A percentile compares a stretch with the other conserved stretches of the same genome.
These are phyloP conservation scores for Colletotrichum tofieldiae DNA, from an alignment of 2,329 filamentous ascomycete genomes.

Conservation along the genomic window DNA sequence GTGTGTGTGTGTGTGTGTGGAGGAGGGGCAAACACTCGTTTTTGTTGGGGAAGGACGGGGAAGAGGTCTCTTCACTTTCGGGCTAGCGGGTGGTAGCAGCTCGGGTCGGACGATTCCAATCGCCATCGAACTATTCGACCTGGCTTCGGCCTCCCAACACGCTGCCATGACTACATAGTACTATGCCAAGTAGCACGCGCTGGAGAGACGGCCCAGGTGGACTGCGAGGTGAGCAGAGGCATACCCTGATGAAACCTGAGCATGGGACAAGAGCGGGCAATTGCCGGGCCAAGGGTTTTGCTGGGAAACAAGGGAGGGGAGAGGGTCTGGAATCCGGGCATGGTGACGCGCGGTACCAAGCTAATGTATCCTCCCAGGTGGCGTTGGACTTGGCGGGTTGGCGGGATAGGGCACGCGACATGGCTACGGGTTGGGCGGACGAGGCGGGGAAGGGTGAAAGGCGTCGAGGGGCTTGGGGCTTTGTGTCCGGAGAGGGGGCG, in stretches of 20 bases:
- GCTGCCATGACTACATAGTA: neutral
- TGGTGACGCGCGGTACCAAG: slow-evolving; percentile 8
- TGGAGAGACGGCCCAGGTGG: neutral
- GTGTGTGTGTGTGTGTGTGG: slow-evolving; percentile 11
- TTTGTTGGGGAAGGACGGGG: slow-evolving; percentile 36
- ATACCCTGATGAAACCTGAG: slow-evolving; percentile 4
- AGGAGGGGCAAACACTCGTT: slow-evolving; percentile 4
- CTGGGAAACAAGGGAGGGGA: neutral
- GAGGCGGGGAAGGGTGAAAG: neutral
- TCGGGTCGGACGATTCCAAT: slow-evolving; percentile 20
- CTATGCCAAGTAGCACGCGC: neutral
- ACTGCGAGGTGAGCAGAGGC: neutral
- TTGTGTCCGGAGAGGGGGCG: neutral
- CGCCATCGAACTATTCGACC: neutral
- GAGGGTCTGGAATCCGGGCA: neutral
- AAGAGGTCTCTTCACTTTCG: neutral
- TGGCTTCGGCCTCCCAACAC: neutral
- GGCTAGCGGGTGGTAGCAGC: neutral
- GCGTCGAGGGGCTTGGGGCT: neutral
- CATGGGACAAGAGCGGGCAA: slow-evolving; percentile 6
- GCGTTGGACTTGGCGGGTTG: slow-evolving; percentile 1
- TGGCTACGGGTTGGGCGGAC: slow-evolving; percentile 16
- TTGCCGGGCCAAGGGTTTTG: slow-evolving; percentile 14
- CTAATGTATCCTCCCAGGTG: neutral
- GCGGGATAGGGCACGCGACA: slow-evolving; percentile 19